These are phyloP conservation scores for Alternaria conjuncta DNA, from an alignment of 2,329 filamentous ascomycete species.

Conservation along the genomic window DNA sequence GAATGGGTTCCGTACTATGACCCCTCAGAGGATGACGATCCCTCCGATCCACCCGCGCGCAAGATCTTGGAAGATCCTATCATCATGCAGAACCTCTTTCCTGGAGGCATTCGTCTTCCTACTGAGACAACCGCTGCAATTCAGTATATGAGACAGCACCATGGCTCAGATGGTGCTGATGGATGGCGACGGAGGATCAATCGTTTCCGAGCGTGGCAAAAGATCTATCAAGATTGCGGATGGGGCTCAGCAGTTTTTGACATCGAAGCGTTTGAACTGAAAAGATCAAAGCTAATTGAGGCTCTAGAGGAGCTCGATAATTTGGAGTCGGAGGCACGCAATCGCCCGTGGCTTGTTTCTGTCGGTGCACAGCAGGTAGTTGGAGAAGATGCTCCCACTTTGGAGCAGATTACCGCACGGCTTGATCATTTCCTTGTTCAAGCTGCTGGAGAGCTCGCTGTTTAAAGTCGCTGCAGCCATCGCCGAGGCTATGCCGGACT, in stretches of 20 bases:
- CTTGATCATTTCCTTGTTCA: not conserved
- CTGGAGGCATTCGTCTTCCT: not conserved
- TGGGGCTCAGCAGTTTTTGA: not conserved
- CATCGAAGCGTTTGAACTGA: not conserved
- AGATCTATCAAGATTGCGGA: not conserved
- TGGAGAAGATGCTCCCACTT: not conserved
- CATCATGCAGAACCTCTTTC: not conserved
- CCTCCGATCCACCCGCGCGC: not conserved
- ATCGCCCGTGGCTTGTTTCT: not conserved
- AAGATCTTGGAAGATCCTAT: not conserved
- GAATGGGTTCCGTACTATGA: not conserved
- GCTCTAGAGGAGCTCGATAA: not conserved
- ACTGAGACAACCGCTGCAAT: not conserved
- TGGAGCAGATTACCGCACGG: not conserved
- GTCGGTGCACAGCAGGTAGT: not conserved
- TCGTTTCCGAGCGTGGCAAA: not conserved
- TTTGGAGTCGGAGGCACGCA: not conserved
- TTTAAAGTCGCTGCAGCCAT: not conserved
- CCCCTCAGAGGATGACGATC: not conserved
- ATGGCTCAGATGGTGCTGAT: not conserved
- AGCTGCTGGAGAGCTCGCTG: not conserved
- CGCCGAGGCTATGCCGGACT: not conserved
- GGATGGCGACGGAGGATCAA: fast-evolving
- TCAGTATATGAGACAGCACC: not conserved
- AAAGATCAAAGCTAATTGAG: fast-evolving